Percentiles rank a stretch among this genome's conserved stretches.
These are phyloP conservation scores for Silene conica DNA, from an alignment of 148 eudicot species.

Conservation along the genomic window DNA sequence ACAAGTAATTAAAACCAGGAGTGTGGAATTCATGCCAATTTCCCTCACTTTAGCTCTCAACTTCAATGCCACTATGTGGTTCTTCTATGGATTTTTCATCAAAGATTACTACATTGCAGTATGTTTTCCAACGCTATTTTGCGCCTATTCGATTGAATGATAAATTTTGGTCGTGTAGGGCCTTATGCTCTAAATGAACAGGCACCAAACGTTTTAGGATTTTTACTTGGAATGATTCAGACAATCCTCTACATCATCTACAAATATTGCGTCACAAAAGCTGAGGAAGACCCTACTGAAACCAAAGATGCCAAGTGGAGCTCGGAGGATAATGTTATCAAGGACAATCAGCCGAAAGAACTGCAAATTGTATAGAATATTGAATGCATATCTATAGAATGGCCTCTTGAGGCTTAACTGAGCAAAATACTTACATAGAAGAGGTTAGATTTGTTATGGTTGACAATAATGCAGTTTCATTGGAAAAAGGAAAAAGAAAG, in stretches of 20 bases:
- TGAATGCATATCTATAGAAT: slow-evolving; percentile 3
- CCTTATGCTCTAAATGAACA: slow-evolving; percentile 26
- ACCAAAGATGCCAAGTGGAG: slow-evolving; percentile 20
- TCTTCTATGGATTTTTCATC: slow-evolving; percentile 61
- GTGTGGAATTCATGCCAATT: slow-evolving; percentile 65
- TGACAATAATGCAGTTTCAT: not conserved
- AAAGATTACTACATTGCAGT: slow-evolving; percentile 50
- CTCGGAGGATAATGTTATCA: slow-evolving; percentile 10
- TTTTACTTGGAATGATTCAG: slow-evolving; percentile 49
- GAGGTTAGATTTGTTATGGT: not conserved
- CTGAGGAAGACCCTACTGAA: slow-evolving; percentile 9
- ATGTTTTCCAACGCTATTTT: slow-evolving; percentile 22
- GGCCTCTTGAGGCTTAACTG: slow-evolving; percentile 9
- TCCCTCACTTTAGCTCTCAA: slow-evolving; percentile 47
- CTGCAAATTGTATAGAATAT: slow-evolving; percentile 24
- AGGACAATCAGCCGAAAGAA: slow-evolving; percentile 23
- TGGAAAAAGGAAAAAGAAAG: not conserved
- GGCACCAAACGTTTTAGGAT: slow-evolving; percentile 59
- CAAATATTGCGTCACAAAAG: slow-evolving; percentile 31
- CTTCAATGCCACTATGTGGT: slow-evolving; percentile 52
- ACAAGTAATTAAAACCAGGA: slow-evolving; percentile 48
- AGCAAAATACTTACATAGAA: not conserved
- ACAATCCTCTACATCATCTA: slow-evolving; percentile 43
- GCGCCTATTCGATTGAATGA: not conserved
- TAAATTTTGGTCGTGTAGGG: not conserved